Base-by-base conservation (phyloP, 352 stramenopile species). In the Phytophthora chlamydospora region DNA sequence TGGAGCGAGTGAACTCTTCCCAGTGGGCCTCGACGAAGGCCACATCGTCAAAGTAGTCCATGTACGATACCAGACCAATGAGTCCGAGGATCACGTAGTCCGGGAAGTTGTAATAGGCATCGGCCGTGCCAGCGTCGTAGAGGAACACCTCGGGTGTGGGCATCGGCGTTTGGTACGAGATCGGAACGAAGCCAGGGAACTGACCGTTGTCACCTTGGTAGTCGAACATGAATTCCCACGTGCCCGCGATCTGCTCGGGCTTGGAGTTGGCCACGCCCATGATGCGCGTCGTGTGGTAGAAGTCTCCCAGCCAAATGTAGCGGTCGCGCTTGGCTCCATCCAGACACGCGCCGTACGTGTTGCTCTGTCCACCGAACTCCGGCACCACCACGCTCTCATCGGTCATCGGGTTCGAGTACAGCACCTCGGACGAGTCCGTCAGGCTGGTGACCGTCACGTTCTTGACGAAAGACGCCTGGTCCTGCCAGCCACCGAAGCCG, bases 261-360 rank as follows among this genome's bases (percentile, higher is more conserved):
- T 71, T 73, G 7, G 58, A 61, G 48, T 65, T 73, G 27, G 64
- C 57, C 21, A 73, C 58, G 6, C 58, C 64, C 53, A 73, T 68
- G 40, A 71, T 57, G 2, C 61, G 66, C 4, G 60, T 74, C 41
- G 66, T 64, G 51, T 75, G 66, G 36, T 71, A 75, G 31, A 75
- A 75, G 43, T 75, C 55, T 19, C 66, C 60, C 32, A 75, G 42
- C 66, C 66, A 75, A 49, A 71, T 71, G 61, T 71, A 69, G 2
- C 61, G 66, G 19, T 75, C 66, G 17, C 66, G 66, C 24, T 75
- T 71, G 24, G 66, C 61, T 12, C 62, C 62, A 51, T 75, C 66
- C 17, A 75, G 38, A 3, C 66, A 75, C 2, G 44, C 66, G 14
- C 36, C 36, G 7, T 42, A 42, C 41, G 16, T 50, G 45, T 71